Evolutionary conservation across 768 basidiomycete species (phyloP).

Genomic region (Russula brevipes): DNA sequence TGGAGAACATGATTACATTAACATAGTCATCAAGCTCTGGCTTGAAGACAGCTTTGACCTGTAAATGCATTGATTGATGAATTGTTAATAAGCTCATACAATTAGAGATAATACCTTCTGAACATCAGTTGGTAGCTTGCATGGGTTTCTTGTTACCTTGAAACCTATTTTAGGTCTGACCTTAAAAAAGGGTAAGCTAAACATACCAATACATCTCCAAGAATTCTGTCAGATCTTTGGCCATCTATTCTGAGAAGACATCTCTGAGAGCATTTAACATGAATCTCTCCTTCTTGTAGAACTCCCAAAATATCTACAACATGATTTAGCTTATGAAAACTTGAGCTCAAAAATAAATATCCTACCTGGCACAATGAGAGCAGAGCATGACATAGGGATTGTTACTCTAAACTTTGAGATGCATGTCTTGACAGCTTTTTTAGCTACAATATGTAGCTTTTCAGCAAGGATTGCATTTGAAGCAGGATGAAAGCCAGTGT

Average conservation of each 20-base stretch:
- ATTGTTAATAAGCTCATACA: not conserved
- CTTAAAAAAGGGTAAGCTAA: not conserved
- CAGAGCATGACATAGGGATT: slow-evolving; percentile 54
- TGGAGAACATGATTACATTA: slow-evolving; percentile 50
- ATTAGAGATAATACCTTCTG: slow-evolving; percentile 43
- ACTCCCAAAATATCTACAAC: slow-evolving; percentile 47
- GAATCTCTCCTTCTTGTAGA: slow-evolving; percentile 50
- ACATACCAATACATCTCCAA: slow-evolving; percentile 54
- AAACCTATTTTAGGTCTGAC: not conserved
- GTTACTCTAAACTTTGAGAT: slow-evolving; percentile 44
- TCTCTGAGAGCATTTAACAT: slow-evolving; percentile 46
- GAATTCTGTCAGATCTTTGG: slow-evolving; percentile 42
- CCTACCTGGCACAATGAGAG: slow-evolving; percentile 56
- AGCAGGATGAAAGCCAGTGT: slow-evolving; percentile 53
- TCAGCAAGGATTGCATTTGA: slow-evolving; percentile 45
- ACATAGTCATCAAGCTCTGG: slow-evolving; percentile 43
- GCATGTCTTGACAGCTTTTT: slow-evolving; percentile 39
- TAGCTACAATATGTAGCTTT: slow-evolving; percentile 49
- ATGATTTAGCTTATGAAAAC: not conserved
- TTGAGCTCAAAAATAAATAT: not conserved
- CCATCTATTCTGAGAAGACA: slow-evolving; percentile 42
- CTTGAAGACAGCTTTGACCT: slow-evolving; percentile 56
- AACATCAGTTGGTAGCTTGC: slow-evolving; percentile 62
- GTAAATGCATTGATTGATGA: not conserved
- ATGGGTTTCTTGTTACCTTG: slow-evolving; percentile 61